A percentile compares a stretch with the other conserved stretches of the same genome.
phyloP scores from a whole-genome alignment of 495 filamentous ascomycete species.

The Lepidopterella palustris region DNA sequence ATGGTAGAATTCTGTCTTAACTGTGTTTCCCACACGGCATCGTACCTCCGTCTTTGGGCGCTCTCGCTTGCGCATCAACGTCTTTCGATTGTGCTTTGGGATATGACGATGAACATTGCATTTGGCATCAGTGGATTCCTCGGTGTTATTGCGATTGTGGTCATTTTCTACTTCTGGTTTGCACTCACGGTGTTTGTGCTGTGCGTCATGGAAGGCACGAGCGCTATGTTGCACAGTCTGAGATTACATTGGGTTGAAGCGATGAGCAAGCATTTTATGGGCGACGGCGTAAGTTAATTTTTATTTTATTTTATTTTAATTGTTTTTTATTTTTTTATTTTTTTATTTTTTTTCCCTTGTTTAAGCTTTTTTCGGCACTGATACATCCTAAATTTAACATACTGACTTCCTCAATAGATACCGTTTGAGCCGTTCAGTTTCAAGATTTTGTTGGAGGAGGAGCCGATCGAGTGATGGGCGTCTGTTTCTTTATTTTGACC shows the following conservation, averaged over 20 bases:
- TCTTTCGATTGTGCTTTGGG: slow-evolving; percentile 91
- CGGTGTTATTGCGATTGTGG: slow-evolving; percentile 72
- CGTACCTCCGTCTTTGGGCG: slow-evolving; percentile 97
- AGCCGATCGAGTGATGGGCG: slow-evolving; percentile 49
- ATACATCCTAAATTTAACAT: not conserved
- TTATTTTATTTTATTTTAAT: too few species aligned
- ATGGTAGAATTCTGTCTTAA: slow-evolving; percentile 90
- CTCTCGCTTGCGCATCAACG: slow-evolving; percentile 96
- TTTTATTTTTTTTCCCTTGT: too few species aligned
- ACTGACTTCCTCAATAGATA: slow-evolving; percentile 36
- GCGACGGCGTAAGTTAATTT: slow-evolving; percentile 63
- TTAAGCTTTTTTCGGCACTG: too few species aligned
- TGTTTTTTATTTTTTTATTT: slow-evolving; percentile 1
- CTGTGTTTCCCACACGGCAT: slow-evolving; percentile 97
- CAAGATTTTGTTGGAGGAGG: slow-evolving; percentile 78
- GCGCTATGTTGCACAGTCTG: slow-evolving; percentile 88
- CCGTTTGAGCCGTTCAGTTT: slow-evolving; percentile 93
- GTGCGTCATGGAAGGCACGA: slow-evolving; percentile 77
- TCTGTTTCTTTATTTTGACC: slow-evolving; percentile 1
- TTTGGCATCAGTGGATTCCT: slow-evolving; percentile 58
- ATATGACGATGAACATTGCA: slow-evolving; percentile 80
- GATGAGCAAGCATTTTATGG: slow-evolving; percentile 99
- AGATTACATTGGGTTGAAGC: slow-evolving; percentile 98
- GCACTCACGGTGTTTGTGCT: slow-evolving; percentile 71
- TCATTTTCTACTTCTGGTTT: slow-evolving; percentile 84